Evolutionary conservation across 352 stramenopile species (phyloP).

Genomic region (Phytophthora litchii): DNA sequence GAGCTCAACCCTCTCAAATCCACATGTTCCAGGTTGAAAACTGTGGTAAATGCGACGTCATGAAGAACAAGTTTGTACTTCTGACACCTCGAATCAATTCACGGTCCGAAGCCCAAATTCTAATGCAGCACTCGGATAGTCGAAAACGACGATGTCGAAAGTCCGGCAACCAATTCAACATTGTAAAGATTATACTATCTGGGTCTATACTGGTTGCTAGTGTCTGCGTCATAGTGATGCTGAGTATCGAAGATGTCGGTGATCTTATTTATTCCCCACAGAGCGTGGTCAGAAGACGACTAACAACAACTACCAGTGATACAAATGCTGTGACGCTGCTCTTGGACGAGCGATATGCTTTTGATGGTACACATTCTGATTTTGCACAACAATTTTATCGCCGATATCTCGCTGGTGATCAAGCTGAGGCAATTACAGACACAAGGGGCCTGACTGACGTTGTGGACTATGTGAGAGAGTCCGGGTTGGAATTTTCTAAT

Average conservation of each 20-base stretch:
- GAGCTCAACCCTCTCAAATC: conserved; percentile 3
- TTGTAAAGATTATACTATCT: conserved; percentile 5
- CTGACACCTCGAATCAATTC: conserved; percentile 6
- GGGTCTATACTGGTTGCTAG: conserved; percentile 7
- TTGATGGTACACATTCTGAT: conserved; percentile 55
- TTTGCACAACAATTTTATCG: conserved; percentile 64
- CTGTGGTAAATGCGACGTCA: background rate
- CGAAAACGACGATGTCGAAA: conserved; percentile 2
- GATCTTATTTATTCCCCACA: conserved; percentile 26
- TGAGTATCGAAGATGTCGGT: background rate
- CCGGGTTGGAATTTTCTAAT: conserved; percentile 27
- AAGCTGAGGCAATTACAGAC: conserved; percentile 11
- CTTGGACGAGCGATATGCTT: conserved; percentile 47
- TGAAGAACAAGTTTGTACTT: conserved; percentile 2
- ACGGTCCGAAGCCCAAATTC: background rate
- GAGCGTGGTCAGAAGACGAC: conserved; percentile 5
- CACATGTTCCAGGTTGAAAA: conserved; percentile 9
- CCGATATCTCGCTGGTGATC: conserved; percentile 43
- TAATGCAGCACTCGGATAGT: background rate
- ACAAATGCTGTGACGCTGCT: conserved; percentile 22
- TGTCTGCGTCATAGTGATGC: conserved; percentile 3
- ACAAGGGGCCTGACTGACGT: conserved; percentile 25
- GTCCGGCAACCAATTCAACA: background rate
- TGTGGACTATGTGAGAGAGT: conserved; percentile 25
- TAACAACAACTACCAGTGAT: conserved; percentile 8